phyloP scores from a whole-genome alignment of 2,329 filamentous ascomycete genomes.

The Trichophyton simii region DNA sequence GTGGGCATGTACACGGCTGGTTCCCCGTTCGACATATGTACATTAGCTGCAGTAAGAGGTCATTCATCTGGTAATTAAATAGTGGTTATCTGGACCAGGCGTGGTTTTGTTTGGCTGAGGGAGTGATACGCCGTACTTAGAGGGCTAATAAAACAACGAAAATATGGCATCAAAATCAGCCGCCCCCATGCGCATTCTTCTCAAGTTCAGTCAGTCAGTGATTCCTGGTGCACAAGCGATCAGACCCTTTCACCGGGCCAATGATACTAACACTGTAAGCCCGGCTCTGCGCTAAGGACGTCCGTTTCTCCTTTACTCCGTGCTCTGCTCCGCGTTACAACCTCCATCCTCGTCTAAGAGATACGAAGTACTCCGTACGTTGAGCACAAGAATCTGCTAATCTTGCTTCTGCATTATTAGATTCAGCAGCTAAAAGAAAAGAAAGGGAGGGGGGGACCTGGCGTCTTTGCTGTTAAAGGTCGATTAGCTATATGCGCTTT shows the following conservation, averaged over 20 bases:
- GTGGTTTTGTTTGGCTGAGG: background rate
- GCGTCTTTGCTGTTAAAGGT: background rate
- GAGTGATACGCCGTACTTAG: background rate
- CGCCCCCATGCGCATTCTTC: background rate
- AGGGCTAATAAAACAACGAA: background rate
- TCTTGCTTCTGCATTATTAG: too few species aligned
- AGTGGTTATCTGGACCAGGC: background rate
- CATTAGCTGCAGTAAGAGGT: slow-evolving; percentile 1
- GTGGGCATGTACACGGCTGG: slow-evolving; percentile 3
- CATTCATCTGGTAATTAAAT: background rate
- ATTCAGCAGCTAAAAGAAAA: too few species aligned
- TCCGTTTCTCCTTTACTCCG: too few species aligned
- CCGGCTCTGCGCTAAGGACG: too few species aligned
- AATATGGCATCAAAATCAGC: background rate
- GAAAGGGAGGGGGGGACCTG: too few species aligned
- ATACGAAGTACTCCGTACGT: too few species aligned
- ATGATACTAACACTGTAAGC: background rate
- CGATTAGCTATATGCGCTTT: background rate
- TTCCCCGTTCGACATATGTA: slow-evolving; percentile 1
- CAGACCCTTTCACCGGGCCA: background rate
- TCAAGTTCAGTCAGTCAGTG: background rate
- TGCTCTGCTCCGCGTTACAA: too few species aligned
- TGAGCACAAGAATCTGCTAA: too few species aligned
- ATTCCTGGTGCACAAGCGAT: background rate
- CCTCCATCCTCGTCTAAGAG: too few species aligned